phyloP scores from a whole-genome alignment of 805 yeast species.

The Isabelozyma rhagii region DNA sequence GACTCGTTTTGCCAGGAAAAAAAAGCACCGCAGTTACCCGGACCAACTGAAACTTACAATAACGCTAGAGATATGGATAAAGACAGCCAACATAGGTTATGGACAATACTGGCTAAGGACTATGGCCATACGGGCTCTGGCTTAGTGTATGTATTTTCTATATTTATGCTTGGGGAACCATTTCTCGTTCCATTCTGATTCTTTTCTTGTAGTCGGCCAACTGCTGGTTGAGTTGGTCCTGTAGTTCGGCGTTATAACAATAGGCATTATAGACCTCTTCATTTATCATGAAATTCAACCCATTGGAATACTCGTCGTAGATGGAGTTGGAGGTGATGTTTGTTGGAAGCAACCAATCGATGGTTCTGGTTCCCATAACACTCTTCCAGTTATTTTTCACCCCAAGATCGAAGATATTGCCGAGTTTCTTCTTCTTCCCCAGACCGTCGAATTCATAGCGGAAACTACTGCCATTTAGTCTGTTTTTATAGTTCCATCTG shows the following conservation, averaged over 20 bases:
- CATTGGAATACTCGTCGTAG: slow-evolving; percentile 28
- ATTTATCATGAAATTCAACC: slow-evolving; percentile 51
- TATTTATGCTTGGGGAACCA: neutral
- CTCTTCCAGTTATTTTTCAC: slow-evolving; percentile 54
- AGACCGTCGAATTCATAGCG: slow-evolving; percentile 33
- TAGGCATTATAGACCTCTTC: slow-evolving; percentile 39
- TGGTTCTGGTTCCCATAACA: slow-evolving; percentile 68
- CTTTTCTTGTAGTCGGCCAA: slow-evolving; percentile 22
- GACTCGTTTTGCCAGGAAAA: neutral
- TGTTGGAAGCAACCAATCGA: slow-evolving; percentile 71
- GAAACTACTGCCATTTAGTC: slow-evolving; percentile 17
- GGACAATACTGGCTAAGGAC: no score
- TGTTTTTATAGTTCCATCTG: slow-evolving; percentile 43
- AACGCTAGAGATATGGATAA: no score
- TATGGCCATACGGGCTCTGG: no score
- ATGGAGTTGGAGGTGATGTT: slow-evolving; percentile 16
- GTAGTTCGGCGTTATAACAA: slow-evolving; percentile 40
- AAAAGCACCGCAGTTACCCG: neutral
- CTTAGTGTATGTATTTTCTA: neutral
- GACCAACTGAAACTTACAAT: no score
- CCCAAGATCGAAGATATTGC: slow-evolving; percentile 80
- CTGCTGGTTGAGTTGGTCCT: slow-evolving; percentile 44
- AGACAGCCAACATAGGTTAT: no score
- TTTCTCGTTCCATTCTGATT: slow-evolving; percentile 9
- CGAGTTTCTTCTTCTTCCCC: slow-evolving; percentile 44